Evolutionary conservation across 2,329 filamentous ascomycete species (phyloP).

Genomic region (Exophiala sideris): DNA sequence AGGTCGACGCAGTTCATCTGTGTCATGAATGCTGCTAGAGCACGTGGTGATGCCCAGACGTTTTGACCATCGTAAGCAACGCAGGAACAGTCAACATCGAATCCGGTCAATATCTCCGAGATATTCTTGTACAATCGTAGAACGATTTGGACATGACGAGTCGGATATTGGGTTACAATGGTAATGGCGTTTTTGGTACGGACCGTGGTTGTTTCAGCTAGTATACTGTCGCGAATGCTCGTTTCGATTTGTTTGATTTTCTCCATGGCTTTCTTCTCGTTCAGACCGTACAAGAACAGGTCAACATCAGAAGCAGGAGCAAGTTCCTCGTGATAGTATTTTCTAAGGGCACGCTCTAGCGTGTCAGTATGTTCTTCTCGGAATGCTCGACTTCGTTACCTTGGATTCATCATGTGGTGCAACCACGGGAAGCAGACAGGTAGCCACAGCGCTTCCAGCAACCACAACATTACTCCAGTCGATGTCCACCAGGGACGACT

Average conservation of each 20-base stretch:
- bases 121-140: conserved; percentile 80
- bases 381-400: conserved; percentile 20
- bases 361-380: not conserved
- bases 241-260: conserved; percentile 82
- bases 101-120: conserved; percentile 80
- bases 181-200: conserved; percentile 85
- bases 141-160: conserved; percentile 80
- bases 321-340: conserved; percentile 78
- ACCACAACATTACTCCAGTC: conserved; percentile 81
- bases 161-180: conserved; percentile 79
- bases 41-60: conserved; percentile 74
- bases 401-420: conserved; percentile 60
- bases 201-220: conserved; percentile 79
- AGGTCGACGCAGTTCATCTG: conserved; percentile 80
- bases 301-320: conserved; percentile 84
- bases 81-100: conserved; percentile 82
- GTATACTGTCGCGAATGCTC: conserved; percentile 69
- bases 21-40: conserved; percentile 73
- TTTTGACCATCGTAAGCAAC: conserved; percentile 77
- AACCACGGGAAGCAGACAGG: conserved; percentile 70
- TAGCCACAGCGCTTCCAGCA: conserved; percentile 77
- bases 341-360: conserved; percentile 39
- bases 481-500: conserved; percentile 70
- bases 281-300: conserved; percentile 77
- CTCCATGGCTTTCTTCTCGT: conserved; percentile 71